Base-by-base conservation (phyloP, 495 filamentous ascomycete species). In the Elasticomyces elasticus region DNA sequence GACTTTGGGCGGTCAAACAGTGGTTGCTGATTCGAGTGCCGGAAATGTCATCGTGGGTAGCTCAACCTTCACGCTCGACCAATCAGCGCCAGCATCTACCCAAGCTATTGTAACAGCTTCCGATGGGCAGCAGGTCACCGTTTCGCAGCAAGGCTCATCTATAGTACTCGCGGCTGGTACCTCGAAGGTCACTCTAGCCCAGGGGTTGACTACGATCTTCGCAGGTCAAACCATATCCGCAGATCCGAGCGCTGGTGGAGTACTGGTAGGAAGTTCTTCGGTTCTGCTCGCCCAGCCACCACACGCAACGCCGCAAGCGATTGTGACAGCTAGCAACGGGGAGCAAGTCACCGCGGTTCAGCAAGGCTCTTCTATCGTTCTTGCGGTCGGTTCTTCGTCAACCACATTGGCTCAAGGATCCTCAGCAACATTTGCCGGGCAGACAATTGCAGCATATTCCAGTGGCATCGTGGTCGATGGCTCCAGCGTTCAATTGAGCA, bases 71-170 rank as follows among this genome's bases (percentile, higher is more conserved):
- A 15, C 5, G n/a, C 27, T 49, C 4, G 19, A 13, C 13, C 35
- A 12, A 3, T 12, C 12, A 5, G 35, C 35, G 5, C 15, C 35
- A 40, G 35, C 4, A 40, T 40, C 23, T 3, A 49, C 47, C 7
- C 47, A 49, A 49, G 26, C 47, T 11, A 24, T 49, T 7, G n/a
- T 49, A 15, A 33, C 47, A 4, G 28, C 10, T 7, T 25, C 10
- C 28, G 35, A 25, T 20, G 47, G 47, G 12, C 25, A 35, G 47
- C 26, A 19, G 19, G 28, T 35, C 7, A 49, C 47, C 9, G 47
- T 49, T 6, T 15, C n/a, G 5, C 48, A 51, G 31, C 48, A 51
- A 17, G 48, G 48, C 28, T 51, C 33, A 7, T 38, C 30, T 3
- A 11, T 24, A 11, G 31, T 38, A 7, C 11, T 51, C 10, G 20